Base-by-base conservation (phyloP, 2,329 filamentous ascomycete species). In the Colletotrichum agaves region DNA sequence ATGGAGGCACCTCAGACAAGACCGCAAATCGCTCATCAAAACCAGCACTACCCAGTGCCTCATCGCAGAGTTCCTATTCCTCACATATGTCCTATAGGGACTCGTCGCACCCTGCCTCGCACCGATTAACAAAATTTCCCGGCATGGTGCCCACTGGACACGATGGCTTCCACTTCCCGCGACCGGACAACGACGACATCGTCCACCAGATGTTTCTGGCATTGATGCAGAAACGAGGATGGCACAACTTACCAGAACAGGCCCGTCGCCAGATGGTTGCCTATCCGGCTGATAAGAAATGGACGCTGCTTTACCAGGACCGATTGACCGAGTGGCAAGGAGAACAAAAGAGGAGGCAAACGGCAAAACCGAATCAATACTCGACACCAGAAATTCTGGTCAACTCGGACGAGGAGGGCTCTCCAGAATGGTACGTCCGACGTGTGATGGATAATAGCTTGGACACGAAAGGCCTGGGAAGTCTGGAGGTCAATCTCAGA, bases 391-490 rank as follows among this genome's bases (percentile, higher is more conserved):
- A 92, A 72, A 87, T 95, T 67, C 87, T 93, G 44, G 88, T 90
- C 46, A 90, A 93, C 73, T 93, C 93, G 7, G 94, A 98, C 76
- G 95, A 98, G 77, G 96, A 98, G 79, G 95, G 94, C 49, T 97
- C 93, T 56, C 96, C 96, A 3, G 95, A 98, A 80, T 99, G 95
- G 95, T 99, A 97, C 78, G 95, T 99, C 60, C 92, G 93, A 77
- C 95, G 93, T 78, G 93, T 98, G 68, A 93, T 98, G 92, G 95
- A 98, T 78, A 97, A 98, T 79, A 93, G 89, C 70, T 93, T 98
- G 72, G 93, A 94, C 61, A 88, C 91, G 71, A 98, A 98, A 83
- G 93, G 97, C 69, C 85, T 99, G 70, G 93, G 93, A 71, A 97
- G 93, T 82, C 82, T 99, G 76, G 93, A 96, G 76, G 97, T 99